Base-by-base conservation (phyloP, 257 asterid species). In the Eustoma russellianum region DNA sequence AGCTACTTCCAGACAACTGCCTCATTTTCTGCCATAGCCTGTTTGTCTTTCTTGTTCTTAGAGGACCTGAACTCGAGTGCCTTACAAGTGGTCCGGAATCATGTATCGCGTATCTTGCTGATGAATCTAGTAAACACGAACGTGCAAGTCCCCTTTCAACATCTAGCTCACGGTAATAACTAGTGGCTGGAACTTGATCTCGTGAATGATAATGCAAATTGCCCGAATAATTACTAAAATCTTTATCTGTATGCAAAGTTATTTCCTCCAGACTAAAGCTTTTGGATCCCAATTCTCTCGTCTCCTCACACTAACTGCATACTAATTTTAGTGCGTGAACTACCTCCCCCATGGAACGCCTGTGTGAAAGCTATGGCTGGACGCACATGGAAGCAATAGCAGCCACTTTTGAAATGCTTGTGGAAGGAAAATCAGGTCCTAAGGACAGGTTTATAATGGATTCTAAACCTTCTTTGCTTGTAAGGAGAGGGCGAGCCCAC, bases 301-400 rank as follows among this genome's bases (percentile, higher is more conserved):
- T 66, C 49, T 75, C 78, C 7, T 79, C 83, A 7, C 79, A 75
- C 86, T 87, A 85, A 1, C 73, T 79, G 69, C 86, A 84, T 9
- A 92, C 82, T 40, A 92, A 74, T 65, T 85, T 92, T 55, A 88
- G 63, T 11, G 97, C 98, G 62, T 92, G 98, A 50, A 88, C 91
- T 3, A 92, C 97, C 66, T 92, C 98, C 7, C 98, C 95, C 98
- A 92, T 92, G 67, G 77, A 92, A 6, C 97, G 97, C 47, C 98
- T 66, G 72, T 88, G 78, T 0, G 98, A 85, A 6, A 92, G 97
- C 75, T 92, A 95, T 0, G 95, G 94, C 45, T 88, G 94, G 50
- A 88, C 97, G 14, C 97, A 85, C 97, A 85, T 88, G 0, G 95
- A 85, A 30, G 97, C 95, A 50, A 88, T 85, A 2, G 97, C 97